Evolutionary conservation across 306 rosid genomes (phyloP).

Genomic region (Rosa persica): DNA sequence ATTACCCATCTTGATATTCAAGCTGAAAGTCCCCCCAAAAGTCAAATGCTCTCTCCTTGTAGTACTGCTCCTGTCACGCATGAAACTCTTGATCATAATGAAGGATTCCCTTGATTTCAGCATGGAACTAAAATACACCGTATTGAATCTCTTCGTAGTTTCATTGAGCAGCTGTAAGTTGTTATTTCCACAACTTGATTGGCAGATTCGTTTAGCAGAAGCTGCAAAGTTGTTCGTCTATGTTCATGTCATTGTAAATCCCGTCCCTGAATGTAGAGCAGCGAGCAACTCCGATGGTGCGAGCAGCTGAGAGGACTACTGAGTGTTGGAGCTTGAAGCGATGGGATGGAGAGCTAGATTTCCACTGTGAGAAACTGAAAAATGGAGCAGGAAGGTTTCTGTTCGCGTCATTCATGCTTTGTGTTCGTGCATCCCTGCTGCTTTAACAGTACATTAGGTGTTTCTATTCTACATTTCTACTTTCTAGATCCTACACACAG

Average conservation of each 20-base stretch:
- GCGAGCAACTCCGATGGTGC: constrained; percentile 33
- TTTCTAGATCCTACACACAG: too few species aligned
- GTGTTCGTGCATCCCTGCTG: too few species aligned
- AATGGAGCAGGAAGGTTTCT: too few species aligned
- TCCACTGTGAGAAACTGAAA: too few species aligned
- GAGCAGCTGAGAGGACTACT: constrained; percentile 1
- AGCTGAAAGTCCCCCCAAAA: constrained; percentile 13
- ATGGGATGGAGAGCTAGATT: too few species aligned
- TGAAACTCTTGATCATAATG: constrained; percentile 33
- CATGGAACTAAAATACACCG: constrained; percentile 4
- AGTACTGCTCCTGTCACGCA: constrained; percentile 13
- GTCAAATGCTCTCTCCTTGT: neutral
- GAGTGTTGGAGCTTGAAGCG: too few species aligned
- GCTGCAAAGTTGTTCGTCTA: constrained; percentile 7
- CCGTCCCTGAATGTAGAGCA: constrained; percentile 19
- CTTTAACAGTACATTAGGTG: too few species aligned
- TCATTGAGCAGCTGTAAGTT: constrained; percentile 10
- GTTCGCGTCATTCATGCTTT: too few species aligned
- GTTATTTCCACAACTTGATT: constrained; percentile 22
- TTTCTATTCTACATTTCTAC: too few species aligned
- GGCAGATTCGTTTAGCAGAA: neutral
- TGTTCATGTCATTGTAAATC: constrained; percentile 28
- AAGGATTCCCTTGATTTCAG: neutral
- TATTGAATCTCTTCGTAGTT: constrained; percentile 22
- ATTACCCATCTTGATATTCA: constrained; percentile 38